Conservation (phyloP, 768 basidiomycete genomes). For the Lactarius pseudohatsudake region DNA sequence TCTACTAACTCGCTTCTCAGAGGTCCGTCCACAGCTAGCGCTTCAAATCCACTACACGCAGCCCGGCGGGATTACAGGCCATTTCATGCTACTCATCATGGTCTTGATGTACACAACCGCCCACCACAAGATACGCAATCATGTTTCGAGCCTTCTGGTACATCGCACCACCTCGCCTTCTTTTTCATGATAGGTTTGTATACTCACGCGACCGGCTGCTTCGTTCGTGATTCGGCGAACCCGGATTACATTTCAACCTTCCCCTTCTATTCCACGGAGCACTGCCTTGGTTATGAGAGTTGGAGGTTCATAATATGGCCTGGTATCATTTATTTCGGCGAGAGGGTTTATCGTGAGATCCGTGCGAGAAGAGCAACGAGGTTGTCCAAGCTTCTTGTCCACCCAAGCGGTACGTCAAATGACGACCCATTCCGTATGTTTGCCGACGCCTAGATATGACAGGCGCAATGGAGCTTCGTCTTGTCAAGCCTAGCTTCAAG, state of each 20-base stretch:
- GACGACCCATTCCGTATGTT: background rate
- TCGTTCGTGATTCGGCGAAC: slow-evolving; percentile 80
- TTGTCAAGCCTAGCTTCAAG: slow-evolving; percentile 88
- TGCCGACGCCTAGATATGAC: slow-evolving; percentile 17
- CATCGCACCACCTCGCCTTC: slow-evolving; percentile 91
- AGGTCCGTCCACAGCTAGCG: slow-evolving; percentile 77
- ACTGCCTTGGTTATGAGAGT: slow-evolving; percentile 88
- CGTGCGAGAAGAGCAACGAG: slow-evolving; percentile 75
- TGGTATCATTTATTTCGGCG: slow-evolving; percentile 84
- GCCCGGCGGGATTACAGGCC: slow-evolving; percentile 90
- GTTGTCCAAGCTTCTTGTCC: slow-evolving; percentile 83
- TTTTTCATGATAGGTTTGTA: slow-evolving; percentile 92
- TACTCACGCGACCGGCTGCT: slow-evolving; percentile 90
- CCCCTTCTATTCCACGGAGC: slow-evolving; percentile 86
- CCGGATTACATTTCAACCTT: slow-evolving; percentile 71
- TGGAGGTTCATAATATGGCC: slow-evolving; percentile 95
- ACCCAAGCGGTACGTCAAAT: slow-evolving; percentile 71
- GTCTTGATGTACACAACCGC: slow-evolving; percentile 90
- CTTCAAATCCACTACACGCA: slow-evolving; percentile 86
- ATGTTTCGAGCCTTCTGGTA: slow-evolving; percentile 98
- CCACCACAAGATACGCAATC: slow-evolving; percentile 80
- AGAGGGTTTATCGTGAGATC: slow-evolving; percentile 81
- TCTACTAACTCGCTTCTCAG: slow-evolving; percentile 40
- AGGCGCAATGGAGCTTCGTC: slow-evolving; percentile 93
- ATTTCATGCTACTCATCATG: slow-evolving; percentile 95